A percentile compares a stretch with the other conserved stretches of the same genome.
Evolutionary conservation across 768 basidiomycete species (phyloP).

Genomic region (Calocera viscosa): DNA sequence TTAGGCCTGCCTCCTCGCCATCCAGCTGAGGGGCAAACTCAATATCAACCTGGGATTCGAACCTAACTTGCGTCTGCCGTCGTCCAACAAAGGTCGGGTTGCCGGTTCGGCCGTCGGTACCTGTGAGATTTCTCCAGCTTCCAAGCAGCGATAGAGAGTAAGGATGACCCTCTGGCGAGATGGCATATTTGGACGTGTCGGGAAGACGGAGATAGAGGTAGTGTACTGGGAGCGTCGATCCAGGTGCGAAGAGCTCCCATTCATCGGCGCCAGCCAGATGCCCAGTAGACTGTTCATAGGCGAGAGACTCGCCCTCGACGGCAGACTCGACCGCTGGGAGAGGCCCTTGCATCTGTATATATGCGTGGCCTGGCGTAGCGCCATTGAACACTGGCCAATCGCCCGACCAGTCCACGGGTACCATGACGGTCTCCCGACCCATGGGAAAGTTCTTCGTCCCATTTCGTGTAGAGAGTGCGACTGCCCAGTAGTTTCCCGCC

Average conservation of each 20-base stretch:
- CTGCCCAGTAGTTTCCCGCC: conserved; percentile 26
- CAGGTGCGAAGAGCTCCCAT: conserved; percentile 2
- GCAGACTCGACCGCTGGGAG: not conserved
- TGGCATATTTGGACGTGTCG: not conserved
- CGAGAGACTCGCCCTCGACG: not conserved
- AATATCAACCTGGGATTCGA: not conserved
- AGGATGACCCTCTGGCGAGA: not conserved
- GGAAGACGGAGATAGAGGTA: not conserved
- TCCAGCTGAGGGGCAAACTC: not conserved
- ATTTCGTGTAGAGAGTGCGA: conserved; percentile 19
- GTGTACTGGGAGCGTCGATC: not conserved
- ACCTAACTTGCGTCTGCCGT: conserved; percentile 2
- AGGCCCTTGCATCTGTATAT: conserved; percentile 2
- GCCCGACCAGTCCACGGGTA: conserved; percentile 26
- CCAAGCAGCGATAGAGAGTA: conserved; percentile 1
- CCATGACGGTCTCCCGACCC: conserved; percentile 31
- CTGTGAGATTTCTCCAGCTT: conserved; percentile 1
- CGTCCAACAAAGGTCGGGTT: not conserved
- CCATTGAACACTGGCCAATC: conserved; percentile 16
- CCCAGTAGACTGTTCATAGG: not conserved
- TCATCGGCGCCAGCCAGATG: not conserved
- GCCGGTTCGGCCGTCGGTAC: not conserved
- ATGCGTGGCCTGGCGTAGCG: not conserved
- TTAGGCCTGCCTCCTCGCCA: conserved; percentile 2
- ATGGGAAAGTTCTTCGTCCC: conserved; percentile 19